Conservation (phyloP, 768 basidiomycete species). For the Termitomyces sp. region DNA sequence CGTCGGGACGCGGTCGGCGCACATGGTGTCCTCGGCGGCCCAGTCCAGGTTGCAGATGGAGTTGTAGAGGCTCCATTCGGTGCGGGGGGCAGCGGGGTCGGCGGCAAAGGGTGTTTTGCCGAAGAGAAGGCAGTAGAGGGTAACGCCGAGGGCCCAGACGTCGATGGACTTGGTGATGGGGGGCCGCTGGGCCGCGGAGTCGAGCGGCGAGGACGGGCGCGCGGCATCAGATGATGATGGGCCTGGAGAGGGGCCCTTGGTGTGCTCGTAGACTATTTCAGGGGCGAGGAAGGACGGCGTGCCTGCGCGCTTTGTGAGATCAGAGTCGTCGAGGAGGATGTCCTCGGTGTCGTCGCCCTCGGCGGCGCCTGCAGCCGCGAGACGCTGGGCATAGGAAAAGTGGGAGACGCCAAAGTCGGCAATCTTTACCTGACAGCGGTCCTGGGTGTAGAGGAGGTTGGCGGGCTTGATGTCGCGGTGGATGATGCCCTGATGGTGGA, state of each 20-base stretch:
- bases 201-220: constrained; percentile 22
- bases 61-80: constrained; percentile 74
- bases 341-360: constrained; percentile 46
- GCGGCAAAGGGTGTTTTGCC: constrained; percentile 73
- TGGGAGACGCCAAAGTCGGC: constrained; percentile 98
- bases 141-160: constrained; percentile 96
- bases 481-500: constrained; percentile 97
- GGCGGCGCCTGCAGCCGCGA: constrained; percentile 55
- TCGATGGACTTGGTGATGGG: constrained; percentile 92
- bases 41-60: constrained; percentile 78
- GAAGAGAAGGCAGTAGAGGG: constrained; percentile 90
- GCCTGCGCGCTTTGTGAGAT: constrained; percentile 86
- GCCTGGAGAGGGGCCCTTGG: constrained; percentile 23
- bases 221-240: neutral
- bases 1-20: constrained; percentile 58
- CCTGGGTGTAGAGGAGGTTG: constrained; percentile 87
- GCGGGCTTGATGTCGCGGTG: constrained; percentile 99
- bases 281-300: constrained; percentile 96
- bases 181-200: constrained; percentile 28
- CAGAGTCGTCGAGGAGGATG: constrained; percentile 77
- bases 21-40: constrained; percentile 63
- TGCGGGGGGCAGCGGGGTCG: constrained; percentile 20
- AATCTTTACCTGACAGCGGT: constrained; percentile 90
- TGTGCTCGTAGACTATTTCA: constrained; percentile 78
- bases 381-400: constrained; percentile 84